Evolutionary conservation across 768 basidiomycete genomes (phyloP), one percentile per base, ranked within the genome.

Genomic region (Kwoniella dendrophila): DNA sequence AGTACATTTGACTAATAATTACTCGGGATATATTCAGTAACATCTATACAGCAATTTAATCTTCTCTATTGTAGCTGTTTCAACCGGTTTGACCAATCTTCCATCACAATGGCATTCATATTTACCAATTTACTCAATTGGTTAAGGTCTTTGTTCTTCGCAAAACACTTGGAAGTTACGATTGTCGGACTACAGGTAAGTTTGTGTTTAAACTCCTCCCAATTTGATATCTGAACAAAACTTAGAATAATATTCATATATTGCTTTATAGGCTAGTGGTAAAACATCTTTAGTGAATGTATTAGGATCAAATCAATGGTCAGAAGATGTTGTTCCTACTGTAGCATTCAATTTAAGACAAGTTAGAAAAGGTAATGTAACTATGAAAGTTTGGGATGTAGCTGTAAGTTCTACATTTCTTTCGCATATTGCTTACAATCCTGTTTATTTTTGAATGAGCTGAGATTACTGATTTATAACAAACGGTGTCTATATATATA

Each of bases 271-370:
- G 90, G 91, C 92, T 2, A 93, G 91, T 2, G 93, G 93, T 45
- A 95, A 96, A 82, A 95, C 93, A 2, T 92, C 90, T 10, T 90
- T 12, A 62, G 90, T 94, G 29, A 92, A 95, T 75, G 89, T 94
- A 11, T 86, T 96, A 22, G 88, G 88, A 4, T 89, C 87, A 30
- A 77, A 72, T 36, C 79, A 94, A 86, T 96, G 91, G 89, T 91
- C 89, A 62, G 91, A 94, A 81, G 93, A 95, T 56, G 91, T 93
- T n/a, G 92, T 92, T 0, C 93, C 93, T 0, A 96, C 93, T 1
- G 89, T 96, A 22, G 91, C 92, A 6, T 96, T 92, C 82, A 93
- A 92, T 70, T 87, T 92, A 71, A 84, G 90, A 20, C 91, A 90
- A 77, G 87, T 95, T 12, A 83, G 88, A 64, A 92, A 90, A 72